These are phyloP conservation scores for Fusarium chaquense DNA, from an alignment of 2,329 filamentous ascomycete species.

Conservation along the genomic window DNA sequence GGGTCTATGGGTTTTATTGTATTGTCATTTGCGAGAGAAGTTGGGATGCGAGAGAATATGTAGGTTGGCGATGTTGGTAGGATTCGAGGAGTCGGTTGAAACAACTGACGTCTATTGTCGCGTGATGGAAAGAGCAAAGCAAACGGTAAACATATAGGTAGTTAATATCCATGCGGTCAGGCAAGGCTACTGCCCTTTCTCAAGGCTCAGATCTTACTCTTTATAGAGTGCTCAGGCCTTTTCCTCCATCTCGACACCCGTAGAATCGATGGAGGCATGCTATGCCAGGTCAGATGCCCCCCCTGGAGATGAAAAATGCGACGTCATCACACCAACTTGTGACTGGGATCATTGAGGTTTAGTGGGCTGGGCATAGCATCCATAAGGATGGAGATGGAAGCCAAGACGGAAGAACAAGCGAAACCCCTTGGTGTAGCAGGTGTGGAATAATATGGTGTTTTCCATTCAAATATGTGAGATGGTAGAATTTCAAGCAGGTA, in stretches of 20 bases:
- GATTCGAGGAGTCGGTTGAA: slow-evolving; percentile 1
- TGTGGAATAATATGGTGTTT: background rate
- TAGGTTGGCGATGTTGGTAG: background rate
- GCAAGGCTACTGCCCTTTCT: slow-evolving; percentile 17
- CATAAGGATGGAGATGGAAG: background rate
- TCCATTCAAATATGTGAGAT: background rate
- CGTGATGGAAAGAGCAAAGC: slow-evolving; percentile 5
- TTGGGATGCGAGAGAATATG: background rate
- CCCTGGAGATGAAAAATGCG: slow-evolving; percentile 21
- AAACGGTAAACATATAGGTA: background rate
- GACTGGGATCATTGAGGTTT: slow-evolving; percentile 31
- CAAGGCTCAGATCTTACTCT: background rate
- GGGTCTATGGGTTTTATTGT: slow-evolving; percentile 1
- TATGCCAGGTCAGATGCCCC: slow-evolving; percentile 34
- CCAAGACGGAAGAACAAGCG: slow-evolving; percentile 14
- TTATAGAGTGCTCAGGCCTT: slow-evolving; percentile 24
- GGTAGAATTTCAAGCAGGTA: background rate
- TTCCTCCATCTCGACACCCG: slow-evolving; percentile 6
- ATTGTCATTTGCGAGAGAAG: background rate
- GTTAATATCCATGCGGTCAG: slow-evolving; percentile 7
- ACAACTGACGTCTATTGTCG: slow-evolving; percentile 10
- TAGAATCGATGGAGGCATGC: slow-evolving; percentile 20
- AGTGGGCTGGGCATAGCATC: slow-evolving; percentile 13
- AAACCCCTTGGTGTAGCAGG: background rate
- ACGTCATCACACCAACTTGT: slow-evolving; percentile 38